A percentile compares a stretch with the other conserved stretches of the same genome.
Conservation (phyloP, 192 early-diverging fungal species). For the Coemansia sp. region DNA sequence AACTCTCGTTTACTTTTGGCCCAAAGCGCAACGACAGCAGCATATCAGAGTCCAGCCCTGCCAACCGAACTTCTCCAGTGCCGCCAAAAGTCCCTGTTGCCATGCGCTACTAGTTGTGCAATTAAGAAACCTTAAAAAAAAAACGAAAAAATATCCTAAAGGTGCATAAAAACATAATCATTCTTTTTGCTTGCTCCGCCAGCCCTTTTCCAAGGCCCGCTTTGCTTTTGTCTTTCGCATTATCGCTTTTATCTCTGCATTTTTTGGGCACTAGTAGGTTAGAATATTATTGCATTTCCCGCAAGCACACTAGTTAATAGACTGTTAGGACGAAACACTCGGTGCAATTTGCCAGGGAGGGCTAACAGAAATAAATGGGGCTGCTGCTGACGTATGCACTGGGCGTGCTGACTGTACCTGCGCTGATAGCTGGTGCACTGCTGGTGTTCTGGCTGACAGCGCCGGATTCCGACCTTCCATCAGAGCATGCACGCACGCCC, state of each 20-base stretch:
- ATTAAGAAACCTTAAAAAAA: background rate
- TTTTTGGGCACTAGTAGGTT: background rate
- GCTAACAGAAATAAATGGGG: constrained; percentile 14
- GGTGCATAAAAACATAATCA: too few species aligned
- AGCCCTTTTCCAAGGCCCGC: too few species aligned
- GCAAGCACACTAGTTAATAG: too few species aligned
- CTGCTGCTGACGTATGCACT: constrained; percentile 41
- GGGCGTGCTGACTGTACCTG: constrained; percentile 44
- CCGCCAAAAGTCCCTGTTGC: background rate
- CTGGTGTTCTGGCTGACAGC: constrained; percentile 27
- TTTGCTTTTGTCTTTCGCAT: too few species aligned
- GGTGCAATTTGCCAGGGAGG: background rate
- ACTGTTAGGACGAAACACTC: background rate
- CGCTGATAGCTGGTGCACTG: constrained; percentile 17
- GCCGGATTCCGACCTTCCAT: constrained; percentile 13
- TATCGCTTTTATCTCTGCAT: too few species aligned
- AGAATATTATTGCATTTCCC: too few species aligned
- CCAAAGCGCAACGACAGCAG: constrained; percentile 38
- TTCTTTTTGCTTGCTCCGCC: too few species aligned
- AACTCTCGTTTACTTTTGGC: background rate
- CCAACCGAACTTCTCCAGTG: background rate
- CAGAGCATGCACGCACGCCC: background rate
- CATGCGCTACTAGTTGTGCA: background rate
- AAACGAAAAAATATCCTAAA: background rate
- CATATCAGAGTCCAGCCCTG: constrained; percentile 10